A percentile compares a stretch with the other conserved stretches of the same genome.
Evolutionary conservation across 2,329 filamentous ascomycete genomes (phyloP).

Genomic region (Didymellaceae sp.): DNA sequence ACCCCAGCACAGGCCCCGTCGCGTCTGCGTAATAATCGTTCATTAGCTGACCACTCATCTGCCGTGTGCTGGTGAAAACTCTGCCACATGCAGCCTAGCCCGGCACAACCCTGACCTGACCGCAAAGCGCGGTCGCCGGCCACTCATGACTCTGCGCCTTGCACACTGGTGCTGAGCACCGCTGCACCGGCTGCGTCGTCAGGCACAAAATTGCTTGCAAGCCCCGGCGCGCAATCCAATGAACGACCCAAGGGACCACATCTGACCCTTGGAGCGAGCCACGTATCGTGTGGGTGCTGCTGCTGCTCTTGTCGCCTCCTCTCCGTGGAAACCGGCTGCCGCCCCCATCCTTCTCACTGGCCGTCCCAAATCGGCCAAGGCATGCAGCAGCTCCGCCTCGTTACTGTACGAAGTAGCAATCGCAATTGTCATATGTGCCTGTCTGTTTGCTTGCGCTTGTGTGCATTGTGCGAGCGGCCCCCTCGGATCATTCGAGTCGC

Average conservation of each 20-base stretch:
- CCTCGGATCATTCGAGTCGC: slow-evolving; percentile 15
- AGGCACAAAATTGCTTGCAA: slow-evolving; percentile 36
- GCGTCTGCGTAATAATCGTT: slow-evolving; percentile 29
- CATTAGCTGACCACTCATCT: slow-evolving; percentile 28
- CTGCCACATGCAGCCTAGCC: slow-evolving; percentile 31
- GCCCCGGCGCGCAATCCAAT: slow-evolving; percentile 31
- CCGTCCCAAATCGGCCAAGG: slow-evolving; percentile 15
- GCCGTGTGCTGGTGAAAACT: slow-evolving; percentile 25
- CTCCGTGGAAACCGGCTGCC: slow-evolving; percentile 24
- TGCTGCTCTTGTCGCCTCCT: slow-evolving; percentile 19
- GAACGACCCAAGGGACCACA: slow-evolving; percentile 33
- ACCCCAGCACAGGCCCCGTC: slow-evolving; percentile 6
- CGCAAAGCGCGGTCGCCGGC: slow-evolving; percentile 23
- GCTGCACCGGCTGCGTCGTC: slow-evolving; percentile 27
- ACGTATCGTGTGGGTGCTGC: slow-evolving; percentile 29
- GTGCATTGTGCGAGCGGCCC: slow-evolving; percentile 4
- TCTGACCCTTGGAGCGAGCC: slow-evolving; percentile 35
- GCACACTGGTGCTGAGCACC: slow-evolving; percentile 10
- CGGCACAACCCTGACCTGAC: slow-evolving; percentile 22
- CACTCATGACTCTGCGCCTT: slow-evolving; percentile 28
- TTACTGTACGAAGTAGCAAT: neutral
- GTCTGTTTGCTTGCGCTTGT: neutral
- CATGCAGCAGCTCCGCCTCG: slow-evolving; percentile 16
- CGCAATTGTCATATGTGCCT: slow-evolving; percentile 5
- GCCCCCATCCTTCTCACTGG: slow-evolving; percentile 17